phyloP scores from a whole-genome alignment of 2,329 filamentous ascomycete species.

The Verticillium longisporum region DNA sequence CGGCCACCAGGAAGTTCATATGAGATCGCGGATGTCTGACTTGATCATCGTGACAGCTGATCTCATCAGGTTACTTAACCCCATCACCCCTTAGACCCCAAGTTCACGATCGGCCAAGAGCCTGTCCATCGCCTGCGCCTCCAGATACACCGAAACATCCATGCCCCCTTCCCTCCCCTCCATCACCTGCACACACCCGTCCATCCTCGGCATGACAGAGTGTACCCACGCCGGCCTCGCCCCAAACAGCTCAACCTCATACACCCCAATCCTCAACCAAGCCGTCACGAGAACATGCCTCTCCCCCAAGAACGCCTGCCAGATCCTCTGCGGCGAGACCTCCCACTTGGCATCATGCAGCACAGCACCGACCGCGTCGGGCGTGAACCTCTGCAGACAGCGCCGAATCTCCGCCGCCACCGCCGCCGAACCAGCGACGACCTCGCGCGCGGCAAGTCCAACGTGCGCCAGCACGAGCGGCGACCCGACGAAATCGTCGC shows the following conservation, averaged over 20 bases:
- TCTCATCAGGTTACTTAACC: not conserved
- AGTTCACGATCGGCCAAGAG: conserved; percentile 14
- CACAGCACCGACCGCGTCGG: conserved; percentile 27
- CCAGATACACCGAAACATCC: conserved; percentile 3
- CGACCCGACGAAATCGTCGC: conserved; percentile 34
- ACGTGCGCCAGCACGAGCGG: conserved; percentile 33
- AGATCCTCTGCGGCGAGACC: conserved; percentile 36
- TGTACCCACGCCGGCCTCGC: conserved; percentile 25
- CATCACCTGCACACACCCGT: conserved; percentile 34
- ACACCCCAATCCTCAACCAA: conserved; percentile 30
- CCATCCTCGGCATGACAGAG: conserved; percentile 30
- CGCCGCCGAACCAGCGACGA: conserved; percentile 16
- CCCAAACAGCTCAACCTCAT: conserved; percentile 32
- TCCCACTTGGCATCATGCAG: conserved; percentile 36
- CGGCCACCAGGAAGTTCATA: no score
- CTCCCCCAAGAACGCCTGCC: conserved; percentile 36
- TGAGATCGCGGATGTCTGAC: not conserved
- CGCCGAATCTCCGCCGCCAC: conserved; percentile 22
- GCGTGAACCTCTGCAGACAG: conserved; percentile 27
- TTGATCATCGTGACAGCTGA: no score
- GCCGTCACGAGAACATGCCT: conserved; percentile 35
- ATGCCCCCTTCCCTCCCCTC: not conserved
- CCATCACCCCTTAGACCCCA: not conserved
- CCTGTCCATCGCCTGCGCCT: conserved; percentile 16
- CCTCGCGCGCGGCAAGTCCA: conserved; percentile 7